Evolutionary conservation across 495 filamentous ascomycete genomes (phyloP), one percentile per base, ranked within the genome.

Genomic region (Penicillium egyptiacum): DNA sequence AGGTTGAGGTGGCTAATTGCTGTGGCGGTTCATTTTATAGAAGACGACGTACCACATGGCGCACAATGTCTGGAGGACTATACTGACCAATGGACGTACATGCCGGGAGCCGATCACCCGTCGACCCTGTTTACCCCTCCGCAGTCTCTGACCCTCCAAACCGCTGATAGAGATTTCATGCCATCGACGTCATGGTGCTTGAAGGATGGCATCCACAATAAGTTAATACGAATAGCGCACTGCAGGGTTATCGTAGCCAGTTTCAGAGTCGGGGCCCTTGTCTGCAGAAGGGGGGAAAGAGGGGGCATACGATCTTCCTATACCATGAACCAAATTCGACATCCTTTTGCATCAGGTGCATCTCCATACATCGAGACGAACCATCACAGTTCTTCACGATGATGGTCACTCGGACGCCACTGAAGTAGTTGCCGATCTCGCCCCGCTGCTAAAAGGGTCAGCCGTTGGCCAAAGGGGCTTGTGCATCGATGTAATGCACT

Each of bases 1-100:
- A 39, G 14, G 17, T 40, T 19, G 35, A 17, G 16, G 48, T 50
- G 50, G 39, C 39, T 43, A 10, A 9, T 53, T 7, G 25, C 23
- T 30, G 50, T 42, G 37, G 50, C 37, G 37, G 39, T 53, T 53
- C 50, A 43, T 53, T 53, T 53, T 42, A 53, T 53, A 53, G 50
- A 53, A 20, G 11, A 52, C 14, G 49, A 51, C 25, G 26, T 14
- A 30, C 45, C 45, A 48, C 45, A 48, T 42, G 19, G 41, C 9
- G 19, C 20, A 23, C 25, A 5, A 45, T 45, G 43, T 22, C 12
- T 5, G 2, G 4, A 11, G 9, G 4, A n/a, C n/a, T 42, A 11
- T 4, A 43, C 4, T 20, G 26, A 33, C 16, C 46, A 16, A 11
- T 14, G 28, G 20, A 48, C 28, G 9, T 43, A 43, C 23, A 28